Conservation (phyloP, 2,329 filamentous ascomycete genomes). For the Septoria petroselini region DNA sequence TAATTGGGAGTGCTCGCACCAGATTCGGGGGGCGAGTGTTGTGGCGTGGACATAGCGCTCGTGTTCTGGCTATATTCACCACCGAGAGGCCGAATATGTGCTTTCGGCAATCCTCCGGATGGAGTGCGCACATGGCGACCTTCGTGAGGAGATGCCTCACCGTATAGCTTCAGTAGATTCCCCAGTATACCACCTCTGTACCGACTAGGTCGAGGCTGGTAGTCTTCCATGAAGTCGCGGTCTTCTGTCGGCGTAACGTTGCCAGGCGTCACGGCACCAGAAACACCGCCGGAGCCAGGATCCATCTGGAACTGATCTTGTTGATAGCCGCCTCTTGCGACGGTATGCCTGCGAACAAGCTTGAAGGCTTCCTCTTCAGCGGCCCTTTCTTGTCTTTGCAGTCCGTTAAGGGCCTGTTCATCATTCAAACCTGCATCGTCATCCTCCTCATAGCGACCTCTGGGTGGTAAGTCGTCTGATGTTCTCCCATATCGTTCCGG, state of each 20-base stretch:
- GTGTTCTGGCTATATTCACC: constrained; percentile 27
- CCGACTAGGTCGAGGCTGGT: constrained; percentile 63
- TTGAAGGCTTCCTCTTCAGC: constrained; percentile 45
- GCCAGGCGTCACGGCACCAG: constrained; percentile 39
- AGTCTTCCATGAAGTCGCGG: constrained; percentile 54
- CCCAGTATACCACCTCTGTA: constrained; percentile 73
- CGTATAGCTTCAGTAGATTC: constrained; percentile 68
- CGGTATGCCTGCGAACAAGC: constrained; percentile 44
- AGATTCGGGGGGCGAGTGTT: constrained; percentile 43
- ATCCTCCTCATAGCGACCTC: constrained; percentile 30
- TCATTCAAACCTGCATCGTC: constrained; percentile 25
- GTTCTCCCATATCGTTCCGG: constrained; percentile 19
- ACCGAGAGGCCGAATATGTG: constrained; percentile 28
- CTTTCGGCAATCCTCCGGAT: constrained; percentile 17
- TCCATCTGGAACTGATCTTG: constrained; percentile 20
- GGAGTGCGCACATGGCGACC: constrained; percentile 26
- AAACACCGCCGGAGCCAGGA: constrained; percentile 31
- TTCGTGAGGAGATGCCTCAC: constrained; percentile 35
- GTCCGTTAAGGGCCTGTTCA: constrained; percentile 17
- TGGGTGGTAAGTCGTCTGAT: constrained; percentile 29
- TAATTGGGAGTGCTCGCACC: constrained; percentile 43
- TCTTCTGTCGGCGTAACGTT: constrained; percentile 47
- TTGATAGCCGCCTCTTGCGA: constrained; percentile 15
- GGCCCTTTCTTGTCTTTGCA: constrained; percentile 27
- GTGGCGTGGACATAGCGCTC: constrained; percentile 35